Percentiles rank a stretch among this genome's conserved stretches.
These are phyloP conservation scores for Phaffia tasmanica DNA, from an alignment of 768 basidiomycete species.

Conservation along the genomic window DNA sequence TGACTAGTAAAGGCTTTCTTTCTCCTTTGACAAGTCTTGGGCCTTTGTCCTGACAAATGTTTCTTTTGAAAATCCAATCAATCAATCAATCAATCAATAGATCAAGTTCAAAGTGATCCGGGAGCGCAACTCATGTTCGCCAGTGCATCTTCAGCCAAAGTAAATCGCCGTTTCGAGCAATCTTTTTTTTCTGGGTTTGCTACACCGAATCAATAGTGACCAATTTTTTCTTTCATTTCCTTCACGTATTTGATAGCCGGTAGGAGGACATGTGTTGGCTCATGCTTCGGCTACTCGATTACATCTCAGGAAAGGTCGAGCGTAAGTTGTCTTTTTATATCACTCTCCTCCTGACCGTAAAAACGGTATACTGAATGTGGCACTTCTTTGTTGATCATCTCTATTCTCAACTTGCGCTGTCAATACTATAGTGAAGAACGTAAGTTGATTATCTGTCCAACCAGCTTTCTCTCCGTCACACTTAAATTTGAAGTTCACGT, in stretches of 20 bases:
- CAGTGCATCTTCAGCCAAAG: slow-evolving; percentile 21
- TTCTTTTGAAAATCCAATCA: no score
- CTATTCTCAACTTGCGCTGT: no score
- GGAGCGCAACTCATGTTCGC: slow-evolving; percentile 27
- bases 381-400: no score
- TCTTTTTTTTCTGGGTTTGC: neutral
- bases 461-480: no score
- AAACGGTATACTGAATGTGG: no score
- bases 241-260: neutral
- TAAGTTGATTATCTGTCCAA: no score
- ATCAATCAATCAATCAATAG: slow-evolving; percentile 18
- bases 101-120: slow-evolving; percentile 23
- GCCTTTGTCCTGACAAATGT: no score
- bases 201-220: neutral
- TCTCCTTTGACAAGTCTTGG: neutral
- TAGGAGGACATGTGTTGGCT: slow-evolving; percentile 18
- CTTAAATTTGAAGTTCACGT: no score
- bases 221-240: neutral
- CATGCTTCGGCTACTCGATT: slow-evolving; percentile 22
- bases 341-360: no score
- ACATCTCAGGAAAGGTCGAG: slow-evolving; percentile 23
- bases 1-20: neutral
- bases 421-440: no score
- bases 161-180: neutral
- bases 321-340: slow-evolving; percentile 4